Conservation (phyloP, 768 basidiomycete genomes). For the Russula griseocarnosa region DNA sequence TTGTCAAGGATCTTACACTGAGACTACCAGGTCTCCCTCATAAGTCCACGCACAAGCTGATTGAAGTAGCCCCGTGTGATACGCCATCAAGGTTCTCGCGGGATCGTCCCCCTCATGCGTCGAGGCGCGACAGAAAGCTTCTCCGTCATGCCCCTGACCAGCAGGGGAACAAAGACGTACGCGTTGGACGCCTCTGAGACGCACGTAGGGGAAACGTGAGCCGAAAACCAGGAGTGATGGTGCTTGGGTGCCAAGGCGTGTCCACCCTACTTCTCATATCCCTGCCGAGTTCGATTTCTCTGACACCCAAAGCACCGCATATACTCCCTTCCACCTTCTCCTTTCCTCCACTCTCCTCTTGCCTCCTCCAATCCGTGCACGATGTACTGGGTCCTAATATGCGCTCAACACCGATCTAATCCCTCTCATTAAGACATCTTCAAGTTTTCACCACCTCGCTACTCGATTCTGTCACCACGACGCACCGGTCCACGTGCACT, state of each 20-base stretch:
- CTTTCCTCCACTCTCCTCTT: conserved; percentile 66
- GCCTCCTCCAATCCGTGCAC: conserved; percentile 54
- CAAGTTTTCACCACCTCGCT: conserved; percentile 37
- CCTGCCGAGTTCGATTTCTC: conserved; percentile 40
- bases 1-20: conserved; percentile 26
- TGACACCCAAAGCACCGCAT: conserved; percentile 25
- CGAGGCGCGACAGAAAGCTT: neutral
- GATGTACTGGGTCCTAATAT: conserved; percentile 55
- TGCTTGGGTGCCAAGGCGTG: too few species aligned
- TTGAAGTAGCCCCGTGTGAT: conserved; percentile 24
- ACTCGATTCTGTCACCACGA: conserved; percentile 34
- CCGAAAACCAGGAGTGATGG: neutral
- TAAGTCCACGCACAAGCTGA: conserved; percentile 17
- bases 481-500: conserved; percentile 60
- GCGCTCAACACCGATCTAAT: conserved; percentile 74
- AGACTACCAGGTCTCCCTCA: conserved; percentile 1
- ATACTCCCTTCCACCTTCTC: conserved; percentile 46
- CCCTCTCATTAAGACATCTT: conserved; percentile 66
- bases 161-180: neutral
- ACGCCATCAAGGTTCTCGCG: conserved; percentile 11
- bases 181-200: neutral
- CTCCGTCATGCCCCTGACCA: neutral
- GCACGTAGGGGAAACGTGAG: neutral
- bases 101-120: conserved; percentile 3
- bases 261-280: conserved; percentile 18